phyloP scores from a whole-genome alignment of 2,329 filamentous ascomycete species.

The Stylonectria norvegica region DNA sequence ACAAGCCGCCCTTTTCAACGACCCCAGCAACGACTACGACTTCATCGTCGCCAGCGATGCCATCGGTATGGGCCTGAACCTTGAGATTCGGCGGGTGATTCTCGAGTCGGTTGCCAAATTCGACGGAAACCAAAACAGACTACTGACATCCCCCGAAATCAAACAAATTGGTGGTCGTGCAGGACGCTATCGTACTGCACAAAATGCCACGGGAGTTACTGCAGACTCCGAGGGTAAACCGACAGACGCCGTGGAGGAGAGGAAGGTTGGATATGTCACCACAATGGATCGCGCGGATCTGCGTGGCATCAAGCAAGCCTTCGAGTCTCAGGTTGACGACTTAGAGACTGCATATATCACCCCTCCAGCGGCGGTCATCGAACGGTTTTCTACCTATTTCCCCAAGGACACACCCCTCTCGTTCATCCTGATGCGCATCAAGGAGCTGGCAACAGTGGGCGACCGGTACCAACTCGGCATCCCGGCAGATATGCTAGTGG shows the following conservation, averaged over 20 bases:
- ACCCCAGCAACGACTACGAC: conserved; percentile 93
- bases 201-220: conserved; percentile 12
- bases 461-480: conserved; percentile 66
- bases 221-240: conserved; percentile 6
- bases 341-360: conserved; percentile 70
- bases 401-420: conserved; percentile 76
- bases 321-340: conserved; percentile 61
- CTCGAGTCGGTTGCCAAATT: conserved; percentile 77
- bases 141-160: conserved; percentile 70
- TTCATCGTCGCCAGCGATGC: conserved; percentile 91
- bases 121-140: conserved; percentile 55
- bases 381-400: conserved; percentile 78
- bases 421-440: conserved; percentile 74
- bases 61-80: conserved; percentile 94
- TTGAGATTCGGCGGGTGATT: conserved; percentile 86
- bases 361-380: conserved; percentile 66
- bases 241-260: conserved; percentile 17
- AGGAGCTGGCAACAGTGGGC: conserved; percentile 63
- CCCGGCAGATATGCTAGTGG: conserved; percentile 53
- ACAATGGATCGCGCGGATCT: conserved; percentile 72
- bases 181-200: conserved; percentile 74
- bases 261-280: conserved; percentile 71
- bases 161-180: conserved; percentile 95
- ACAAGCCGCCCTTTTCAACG: conserved; percentile 91
- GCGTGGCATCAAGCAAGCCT: conserved; percentile 56